Evolutionary conservation across 2,329 filamentous ascomycete genomes (phyloP).

Genomic region (Trichoderma sp.): DNA sequence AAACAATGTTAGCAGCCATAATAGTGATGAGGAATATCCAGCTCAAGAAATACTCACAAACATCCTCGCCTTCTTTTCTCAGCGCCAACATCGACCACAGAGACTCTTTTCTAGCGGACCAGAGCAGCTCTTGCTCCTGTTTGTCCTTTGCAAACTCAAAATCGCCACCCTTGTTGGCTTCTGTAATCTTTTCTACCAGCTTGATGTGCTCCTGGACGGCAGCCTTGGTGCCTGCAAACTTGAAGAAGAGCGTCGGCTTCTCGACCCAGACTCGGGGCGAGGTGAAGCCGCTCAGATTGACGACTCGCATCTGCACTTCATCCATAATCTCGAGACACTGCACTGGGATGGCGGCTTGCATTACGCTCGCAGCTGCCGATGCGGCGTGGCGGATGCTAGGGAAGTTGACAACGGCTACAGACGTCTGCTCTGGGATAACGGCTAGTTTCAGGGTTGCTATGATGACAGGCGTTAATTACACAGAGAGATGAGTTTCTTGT

Average conservation of each 20-base stretch:
- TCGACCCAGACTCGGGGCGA: constrained; percentile 70
- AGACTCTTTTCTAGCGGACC: constrained; percentile 78
- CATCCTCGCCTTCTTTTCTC: constrained; percentile 63
- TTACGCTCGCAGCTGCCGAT: constrained; percentile 70
- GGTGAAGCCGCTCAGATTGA: constrained; percentile 72
- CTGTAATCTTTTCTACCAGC: constrained; percentile 66
- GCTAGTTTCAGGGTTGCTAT: constrained; percentile 73
- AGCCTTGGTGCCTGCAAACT: constrained; percentile 75
- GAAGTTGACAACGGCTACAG: constrained; percentile 78
- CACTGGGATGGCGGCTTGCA: constrained; percentile 70
- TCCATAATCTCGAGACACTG: constrained; percentile 86
- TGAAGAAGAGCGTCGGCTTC: constrained; percentile 77
- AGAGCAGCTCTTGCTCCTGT: constrained; percentile 71
- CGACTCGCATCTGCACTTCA: constrained; percentile 80
- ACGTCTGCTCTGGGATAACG: constrained; percentile 71
- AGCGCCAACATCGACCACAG: constrained; percentile 81
- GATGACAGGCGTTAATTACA: background rate
- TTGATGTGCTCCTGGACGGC: constrained; percentile 76
- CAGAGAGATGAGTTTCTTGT: background rate
- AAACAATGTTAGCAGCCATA: background rate
- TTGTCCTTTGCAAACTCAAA: constrained; percentile 76
- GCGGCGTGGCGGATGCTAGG: constrained; percentile 74
- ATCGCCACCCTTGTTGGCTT: constrained; percentile 58
- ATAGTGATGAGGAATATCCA: too few species aligned
- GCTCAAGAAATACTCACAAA: constrained; percentile 50